Conservation (phyloP, 495 filamentous ascomycete species). For the Aspergillus saccharolyticus region DNA sequence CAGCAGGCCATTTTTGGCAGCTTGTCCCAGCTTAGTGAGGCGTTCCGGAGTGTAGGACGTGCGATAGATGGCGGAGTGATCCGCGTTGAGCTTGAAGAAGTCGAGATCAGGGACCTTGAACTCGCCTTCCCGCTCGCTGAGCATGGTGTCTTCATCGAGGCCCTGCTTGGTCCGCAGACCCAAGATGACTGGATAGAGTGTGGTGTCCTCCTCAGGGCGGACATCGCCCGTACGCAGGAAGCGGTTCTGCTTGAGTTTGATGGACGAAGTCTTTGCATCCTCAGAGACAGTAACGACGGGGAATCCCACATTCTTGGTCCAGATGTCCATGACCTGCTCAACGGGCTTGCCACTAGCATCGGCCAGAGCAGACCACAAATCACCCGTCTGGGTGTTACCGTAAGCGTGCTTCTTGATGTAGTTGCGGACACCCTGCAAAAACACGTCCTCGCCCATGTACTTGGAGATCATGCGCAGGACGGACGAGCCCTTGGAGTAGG, state of each 20-base stretch:
- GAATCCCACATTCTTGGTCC: constrained; percentile 66
- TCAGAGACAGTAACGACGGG: constrained; percentile 61
- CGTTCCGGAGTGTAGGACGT: constrained; percentile 59
- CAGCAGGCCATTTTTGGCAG: constrained; percentile 78
- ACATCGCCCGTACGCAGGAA: constrained; percentile 64
- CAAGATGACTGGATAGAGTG: constrained; percentile 60
- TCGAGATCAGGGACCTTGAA: constrained; percentile 59
- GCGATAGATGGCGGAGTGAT: constrained; percentile 61
- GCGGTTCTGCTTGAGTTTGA: constrained; percentile 60
- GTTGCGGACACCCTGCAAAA: constrained; percentile 84
- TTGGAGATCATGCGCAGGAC: constrained; percentile 97
- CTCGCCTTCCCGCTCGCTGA: constrained; percentile 67
- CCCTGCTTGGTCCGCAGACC: constrained; percentile 56
- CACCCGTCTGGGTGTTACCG: constrained; percentile 65
- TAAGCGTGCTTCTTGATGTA: constrained; percentile 97
- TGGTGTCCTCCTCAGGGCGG: constrained; percentile 66
- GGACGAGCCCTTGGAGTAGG: constrained; percentile 93
- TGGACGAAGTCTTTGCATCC: constrained; percentile 37
- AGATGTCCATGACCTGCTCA: constrained; percentile 63
- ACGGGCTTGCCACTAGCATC: constrained; percentile 91
- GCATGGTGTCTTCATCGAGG: constrained; percentile 53
- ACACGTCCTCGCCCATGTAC: constrained; percentile 86
- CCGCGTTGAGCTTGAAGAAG: constrained; percentile 66
- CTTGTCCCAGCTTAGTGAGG: constrained; percentile 60
- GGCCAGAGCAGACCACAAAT: constrained; percentile 85